Conservation (phyloP, 306 rosid species). For the Morella rubra region DNA sequence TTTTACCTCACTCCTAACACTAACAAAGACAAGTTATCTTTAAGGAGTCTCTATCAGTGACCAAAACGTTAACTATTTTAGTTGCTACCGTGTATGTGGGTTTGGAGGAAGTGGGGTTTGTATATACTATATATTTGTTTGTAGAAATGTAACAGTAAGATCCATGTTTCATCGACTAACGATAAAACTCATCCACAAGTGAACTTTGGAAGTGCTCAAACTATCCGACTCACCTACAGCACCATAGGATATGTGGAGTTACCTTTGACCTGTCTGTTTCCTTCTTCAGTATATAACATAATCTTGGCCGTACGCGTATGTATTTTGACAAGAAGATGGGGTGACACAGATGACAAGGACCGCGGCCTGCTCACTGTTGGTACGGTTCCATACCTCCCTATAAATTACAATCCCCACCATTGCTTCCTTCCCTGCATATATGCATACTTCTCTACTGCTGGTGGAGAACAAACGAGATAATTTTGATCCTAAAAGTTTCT, state of each 20-base stretch:
- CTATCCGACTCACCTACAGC: background rate
- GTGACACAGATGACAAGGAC: too few species aligned
- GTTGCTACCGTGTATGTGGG: background rate
- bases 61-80: background rate
- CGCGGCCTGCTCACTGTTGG: background rate
- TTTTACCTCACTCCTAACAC: background rate
- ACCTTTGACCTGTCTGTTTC: background rate
- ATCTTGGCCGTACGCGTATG: background rate
- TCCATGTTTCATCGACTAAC: background rate
- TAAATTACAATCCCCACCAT: background rate
- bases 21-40: background rate
- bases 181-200: background rate
- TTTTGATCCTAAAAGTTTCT: too few species aligned
- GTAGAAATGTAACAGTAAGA: background rate
- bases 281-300: background rate
- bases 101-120: background rate
- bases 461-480: background rate
- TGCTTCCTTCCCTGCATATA: background rate
- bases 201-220: background rate
- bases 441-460: too few species aligned
- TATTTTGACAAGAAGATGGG: too few species aligned
- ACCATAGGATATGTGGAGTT: background rate
- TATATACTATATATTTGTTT: background rate
- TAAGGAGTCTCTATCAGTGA: background rate
- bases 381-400: background rate